A percentile compares a stretch with the other conserved stretches of the same genome.
Conservation (phyloP, 2,329 filamentous ascomycete genomes). For the Thielaviopsis euricoi region DNA sequence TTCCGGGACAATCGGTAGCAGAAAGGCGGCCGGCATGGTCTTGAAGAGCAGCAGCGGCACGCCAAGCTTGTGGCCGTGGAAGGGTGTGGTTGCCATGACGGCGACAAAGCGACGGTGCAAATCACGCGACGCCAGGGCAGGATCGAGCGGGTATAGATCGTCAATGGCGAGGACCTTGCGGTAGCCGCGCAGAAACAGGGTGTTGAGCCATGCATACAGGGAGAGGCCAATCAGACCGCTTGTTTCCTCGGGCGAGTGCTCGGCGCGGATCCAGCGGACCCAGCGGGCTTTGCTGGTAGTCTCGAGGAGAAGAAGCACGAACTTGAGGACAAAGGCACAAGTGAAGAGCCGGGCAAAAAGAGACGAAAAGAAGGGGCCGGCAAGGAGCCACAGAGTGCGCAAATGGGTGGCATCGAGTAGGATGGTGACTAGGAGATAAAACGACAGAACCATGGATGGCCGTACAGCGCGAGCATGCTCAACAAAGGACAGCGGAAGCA, state of each 20-base stretch:
- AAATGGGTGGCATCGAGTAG: constrained; percentile 27
- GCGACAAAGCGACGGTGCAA: constrained; percentile 14
- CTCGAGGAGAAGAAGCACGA: constrained; percentile 23
- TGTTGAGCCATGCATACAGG: constrained; percentile 22
- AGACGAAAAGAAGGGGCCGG: constrained; percentile 7
- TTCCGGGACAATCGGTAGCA: constrained; percentile 22
- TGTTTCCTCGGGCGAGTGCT: constrained; percentile 24
- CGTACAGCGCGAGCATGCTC: constrained; percentile 23
- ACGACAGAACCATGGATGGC: constrained; percentile 26
- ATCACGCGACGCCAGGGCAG: constrained; percentile 14
- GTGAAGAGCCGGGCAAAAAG: constrained; percentile 21
- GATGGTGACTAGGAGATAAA: constrained; percentile 25
- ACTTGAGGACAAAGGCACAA: constrained; percentile 21
- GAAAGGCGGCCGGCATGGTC: constrained; percentile 19
- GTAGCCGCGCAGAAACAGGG: constrained; percentile 22
- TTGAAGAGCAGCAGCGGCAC: constrained; percentile 17
- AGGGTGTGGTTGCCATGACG: constrained; percentile 9
- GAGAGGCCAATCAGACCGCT: constrained; percentile 19
- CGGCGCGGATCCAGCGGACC: constrained; percentile 21
- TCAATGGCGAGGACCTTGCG: constrained; percentile 18
- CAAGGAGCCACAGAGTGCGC: constrained; percentile 26
- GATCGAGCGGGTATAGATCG: constrained; percentile 22
- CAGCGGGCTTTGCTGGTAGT: constrained; percentile 23
- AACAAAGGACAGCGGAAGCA: constrained; percentile 18
- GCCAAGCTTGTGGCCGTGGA: constrained; percentile 14